These are phyloP conservation scores for Colletotrichum cuscutae DNA, from an alignment of 2,329 filamentous ascomycete genomes.

Conservation along the genomic window DNA sequence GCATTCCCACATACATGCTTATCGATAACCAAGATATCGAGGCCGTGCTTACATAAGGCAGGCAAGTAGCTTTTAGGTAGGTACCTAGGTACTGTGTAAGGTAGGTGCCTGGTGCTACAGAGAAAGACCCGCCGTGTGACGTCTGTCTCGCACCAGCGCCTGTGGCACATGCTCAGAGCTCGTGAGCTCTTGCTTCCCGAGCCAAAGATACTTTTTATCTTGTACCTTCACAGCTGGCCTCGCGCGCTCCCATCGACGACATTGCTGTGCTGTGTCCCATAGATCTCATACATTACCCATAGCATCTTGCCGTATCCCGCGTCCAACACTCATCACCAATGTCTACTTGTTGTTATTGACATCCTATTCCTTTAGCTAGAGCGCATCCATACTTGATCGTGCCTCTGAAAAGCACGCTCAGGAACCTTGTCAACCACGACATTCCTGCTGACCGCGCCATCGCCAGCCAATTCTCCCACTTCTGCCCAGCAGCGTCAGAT, in stretches of 20 bases:
- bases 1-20: not conserved
- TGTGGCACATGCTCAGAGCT: constrained; percentile 34
- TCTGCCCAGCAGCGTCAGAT: not conserved
- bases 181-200: constrained; percentile 18
- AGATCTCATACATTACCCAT: not conserved
- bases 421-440: not conserved
- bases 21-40: not conserved
- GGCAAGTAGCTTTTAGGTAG: too few species aligned
- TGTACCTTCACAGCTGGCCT: not conserved
- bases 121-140: constrained; percentile 1
- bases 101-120: not conserved
- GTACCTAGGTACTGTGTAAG: too few species aligned
- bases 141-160: constrained; percentile 5
- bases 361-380: not conserved
- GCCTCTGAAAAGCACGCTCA: not conserved
- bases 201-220: not conserved
- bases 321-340: not conserved
- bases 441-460: not conserved
- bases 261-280: not conserved
- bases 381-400: not conserved
- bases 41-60: too few species aligned
- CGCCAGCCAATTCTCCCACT: not conserved
- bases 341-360: not conserved
- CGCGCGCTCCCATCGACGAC: not conserved
- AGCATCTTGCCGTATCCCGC: not conserved